phyloP scores from a whole-genome alignment of 2,329 filamentous ascomycete genomes.

The Scytalidium sp. region DNA sequence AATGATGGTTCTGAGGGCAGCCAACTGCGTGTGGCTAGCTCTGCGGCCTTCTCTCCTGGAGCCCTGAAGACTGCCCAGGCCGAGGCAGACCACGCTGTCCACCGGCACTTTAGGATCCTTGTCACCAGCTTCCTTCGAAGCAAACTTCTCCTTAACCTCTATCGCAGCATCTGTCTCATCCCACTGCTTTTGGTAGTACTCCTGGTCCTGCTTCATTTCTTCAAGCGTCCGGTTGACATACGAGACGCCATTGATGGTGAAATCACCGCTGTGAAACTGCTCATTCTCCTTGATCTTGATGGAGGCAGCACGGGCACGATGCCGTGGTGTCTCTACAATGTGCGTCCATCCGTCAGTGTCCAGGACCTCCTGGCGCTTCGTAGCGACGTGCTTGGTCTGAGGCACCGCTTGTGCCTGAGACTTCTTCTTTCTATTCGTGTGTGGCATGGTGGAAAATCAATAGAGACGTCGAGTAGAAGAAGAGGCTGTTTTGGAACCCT shows the following conservation, averaged over 20 bases:
- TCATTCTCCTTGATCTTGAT: constrained; percentile 6
- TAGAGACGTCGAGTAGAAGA: background rate
- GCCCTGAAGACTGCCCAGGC: constrained; percentile 28
- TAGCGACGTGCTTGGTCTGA: constrained; percentile 16
- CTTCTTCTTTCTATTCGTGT: constrained; percentile 25
- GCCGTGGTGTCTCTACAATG: constrained; percentile 22
- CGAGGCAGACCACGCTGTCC: constrained; percentile 24
- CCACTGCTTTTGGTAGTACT: constrained; percentile 23
- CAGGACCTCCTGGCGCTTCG: constrained; percentile 24
- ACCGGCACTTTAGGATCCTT: constrained; percentile 10
- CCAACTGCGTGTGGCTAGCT: constrained; percentile 25
- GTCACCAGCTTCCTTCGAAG: background rate
- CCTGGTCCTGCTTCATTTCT: constrained; percentile 23
- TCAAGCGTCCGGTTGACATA: constrained; percentile 25
- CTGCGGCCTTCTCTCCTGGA: constrained; percentile 24
- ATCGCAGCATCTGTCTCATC: constrained; percentile 16
- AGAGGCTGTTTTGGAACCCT: background rate
- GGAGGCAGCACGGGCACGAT: constrained; percentile 1
- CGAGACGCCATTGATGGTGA: constrained; percentile 19
- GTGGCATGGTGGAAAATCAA: constrained; percentile 14
- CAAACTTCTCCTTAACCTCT: constrained; percentile 9
- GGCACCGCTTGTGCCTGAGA: background rate
- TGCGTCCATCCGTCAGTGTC: constrained; percentile 31
- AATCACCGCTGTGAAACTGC: constrained; percentile 21
- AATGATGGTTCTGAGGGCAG: constrained; percentile 23